phyloP scores from a whole-genome alignment of 345 rosid genomes.

The Laguncularia racemosa region DNA sequence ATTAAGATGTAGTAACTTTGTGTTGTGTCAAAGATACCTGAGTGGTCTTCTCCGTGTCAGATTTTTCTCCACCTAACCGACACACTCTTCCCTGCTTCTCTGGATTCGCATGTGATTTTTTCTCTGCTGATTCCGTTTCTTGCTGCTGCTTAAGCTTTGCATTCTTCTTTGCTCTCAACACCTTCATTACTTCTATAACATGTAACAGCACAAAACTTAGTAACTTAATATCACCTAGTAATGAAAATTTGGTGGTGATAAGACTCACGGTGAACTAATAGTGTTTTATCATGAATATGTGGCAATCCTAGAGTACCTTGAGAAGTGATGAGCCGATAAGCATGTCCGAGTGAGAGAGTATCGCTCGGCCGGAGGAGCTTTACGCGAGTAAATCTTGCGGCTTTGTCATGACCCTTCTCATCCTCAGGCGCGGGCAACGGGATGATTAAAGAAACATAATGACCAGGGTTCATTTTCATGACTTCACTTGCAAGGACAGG shows the following conservation, averaged over 20 bases:
- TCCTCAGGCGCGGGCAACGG: constrained; percentile 50
- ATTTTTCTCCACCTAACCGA: constrained; percentile 16
- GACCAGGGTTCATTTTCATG: constrained; percentile 81
- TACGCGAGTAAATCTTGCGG: constrained; percentile 68
- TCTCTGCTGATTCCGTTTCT: constrained; percentile 29
- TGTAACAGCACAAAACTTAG: neutral
- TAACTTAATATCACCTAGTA: neutral
- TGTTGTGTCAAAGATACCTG: too few relatives aligned
- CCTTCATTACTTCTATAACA: constrained; percentile 73
- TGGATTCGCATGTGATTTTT: constrained; percentile 13
- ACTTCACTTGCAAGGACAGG: constrained; percentile 60
- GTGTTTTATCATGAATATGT: neutral
- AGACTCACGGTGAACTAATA: neutral
- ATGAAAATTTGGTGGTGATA: neutral
- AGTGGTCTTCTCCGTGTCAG: constrained; percentile 7
- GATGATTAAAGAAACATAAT: constrained; percentile 83
- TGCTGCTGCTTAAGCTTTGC: constrained; percentile 58
- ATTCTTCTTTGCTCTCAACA: constrained; percentile 63
- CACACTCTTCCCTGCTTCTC: constrained; percentile 21
- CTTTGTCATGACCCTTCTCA: constrained; percentile 14
- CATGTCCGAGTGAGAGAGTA: constrained; percentile 85
- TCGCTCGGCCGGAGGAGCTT: constrained; percentile 85
- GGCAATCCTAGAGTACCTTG: constrained; percentile 42
- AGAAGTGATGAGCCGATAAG: constrained; percentile 85
- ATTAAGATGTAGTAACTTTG: too few relatives aligned